These are phyloP conservation scores for Colletotrichum costaricense DNA, from an alignment of 2,329 filamentous ascomycete genomes.

Conservation along the genomic window DNA sequence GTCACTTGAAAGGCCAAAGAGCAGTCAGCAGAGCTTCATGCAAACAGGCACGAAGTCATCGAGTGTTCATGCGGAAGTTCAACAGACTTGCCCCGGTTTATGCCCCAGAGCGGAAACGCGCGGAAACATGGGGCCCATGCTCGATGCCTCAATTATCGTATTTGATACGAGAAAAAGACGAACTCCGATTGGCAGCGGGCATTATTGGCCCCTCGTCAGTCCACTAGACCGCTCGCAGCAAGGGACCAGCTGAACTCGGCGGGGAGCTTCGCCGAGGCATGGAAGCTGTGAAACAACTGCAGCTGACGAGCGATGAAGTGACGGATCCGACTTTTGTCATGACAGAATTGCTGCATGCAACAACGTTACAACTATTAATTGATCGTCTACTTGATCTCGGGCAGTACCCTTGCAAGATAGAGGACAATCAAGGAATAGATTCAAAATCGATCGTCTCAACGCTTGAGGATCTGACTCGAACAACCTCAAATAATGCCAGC, in stretches of 20 bases:
- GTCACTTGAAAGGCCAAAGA: too few species aligned
- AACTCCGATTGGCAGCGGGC: background rate
- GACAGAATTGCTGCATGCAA: background rate
- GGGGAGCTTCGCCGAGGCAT: background rate
- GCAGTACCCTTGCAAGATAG: background rate
- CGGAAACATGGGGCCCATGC: background rate
- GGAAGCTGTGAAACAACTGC: background rate
- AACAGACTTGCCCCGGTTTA: background rate
- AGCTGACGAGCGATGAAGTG: background rate
- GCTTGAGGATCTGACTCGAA: background rate
- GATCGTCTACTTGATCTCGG: background rate
- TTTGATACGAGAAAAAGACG: background rate
- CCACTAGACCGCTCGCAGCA: background rate
- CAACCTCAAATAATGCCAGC: background rate
- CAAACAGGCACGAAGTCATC: too few species aligned
- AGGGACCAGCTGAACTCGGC: background rate
- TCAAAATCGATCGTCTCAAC: background rate
- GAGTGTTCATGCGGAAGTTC: background rate
- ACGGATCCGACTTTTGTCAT: background rate
- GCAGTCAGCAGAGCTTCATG: background rate
- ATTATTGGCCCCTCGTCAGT: background rate
- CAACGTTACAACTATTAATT: background rate
- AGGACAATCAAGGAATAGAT: background rate
- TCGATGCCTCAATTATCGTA: background rate
- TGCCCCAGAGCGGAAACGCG: background rate